A percentile compares a stretch with the other conserved stretches of the same genome.
phyloP scores from a whole-genome alignment of 2,329 filamentous ascomycete genomes.

The Neophaeococcomyces aloes region DNA sequence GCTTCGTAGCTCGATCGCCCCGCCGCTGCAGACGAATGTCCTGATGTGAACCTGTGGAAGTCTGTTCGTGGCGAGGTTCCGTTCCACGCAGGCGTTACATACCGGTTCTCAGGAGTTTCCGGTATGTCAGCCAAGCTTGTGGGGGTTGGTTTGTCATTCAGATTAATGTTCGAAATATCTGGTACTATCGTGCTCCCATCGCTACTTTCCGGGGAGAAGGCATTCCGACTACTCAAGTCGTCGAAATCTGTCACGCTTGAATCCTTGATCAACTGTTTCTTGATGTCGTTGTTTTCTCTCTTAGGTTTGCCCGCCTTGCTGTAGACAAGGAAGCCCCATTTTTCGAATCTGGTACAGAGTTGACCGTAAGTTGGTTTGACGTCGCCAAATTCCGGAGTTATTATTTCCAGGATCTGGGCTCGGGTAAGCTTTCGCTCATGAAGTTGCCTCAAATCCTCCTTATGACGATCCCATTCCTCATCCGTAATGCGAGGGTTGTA shows the following conservation, averaged over 20 bases:
- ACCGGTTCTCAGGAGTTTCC: slow-evolving; percentile 2
- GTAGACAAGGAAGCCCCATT: slow-evolving; percentile 8
- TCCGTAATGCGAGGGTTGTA: slow-evolving; percentile 12
- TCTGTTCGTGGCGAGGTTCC: slow-evolving; percentile 1
- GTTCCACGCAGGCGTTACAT: neutral
- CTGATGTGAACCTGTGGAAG: neutral
- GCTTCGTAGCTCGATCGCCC: neutral
- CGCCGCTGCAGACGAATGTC: slow-evolving; percentile 1
- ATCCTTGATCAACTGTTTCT: neutral
- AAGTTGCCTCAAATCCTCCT: slow-evolving; percentile 2
- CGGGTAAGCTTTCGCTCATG: slow-evolving; percentile 1
- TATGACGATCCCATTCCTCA: slow-evolving; percentile 11
- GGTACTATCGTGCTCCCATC: slow-evolving; percentile 7
- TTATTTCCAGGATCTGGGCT: slow-evolving; percentile 9
- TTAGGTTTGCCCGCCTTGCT: slow-evolving; percentile 1
- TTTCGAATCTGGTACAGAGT: slow-evolving; percentile 7
- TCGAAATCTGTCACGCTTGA: neutral
- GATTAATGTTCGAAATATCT: neutral
- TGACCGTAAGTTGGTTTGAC: slow-evolving; percentile 7
- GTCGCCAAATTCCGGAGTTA: slow-evolving; percentile 6
- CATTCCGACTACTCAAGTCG: neutral
- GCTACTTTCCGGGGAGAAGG: slow-evolving; percentile 6
- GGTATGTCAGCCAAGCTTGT: neutral
- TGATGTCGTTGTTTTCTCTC: neutral
- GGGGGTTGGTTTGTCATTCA: slow-evolving; percentile 6